Base-by-base conservation (phyloP, 2,329 filamentous ascomycete species). In the Talaromyces islandicus region DNA sequence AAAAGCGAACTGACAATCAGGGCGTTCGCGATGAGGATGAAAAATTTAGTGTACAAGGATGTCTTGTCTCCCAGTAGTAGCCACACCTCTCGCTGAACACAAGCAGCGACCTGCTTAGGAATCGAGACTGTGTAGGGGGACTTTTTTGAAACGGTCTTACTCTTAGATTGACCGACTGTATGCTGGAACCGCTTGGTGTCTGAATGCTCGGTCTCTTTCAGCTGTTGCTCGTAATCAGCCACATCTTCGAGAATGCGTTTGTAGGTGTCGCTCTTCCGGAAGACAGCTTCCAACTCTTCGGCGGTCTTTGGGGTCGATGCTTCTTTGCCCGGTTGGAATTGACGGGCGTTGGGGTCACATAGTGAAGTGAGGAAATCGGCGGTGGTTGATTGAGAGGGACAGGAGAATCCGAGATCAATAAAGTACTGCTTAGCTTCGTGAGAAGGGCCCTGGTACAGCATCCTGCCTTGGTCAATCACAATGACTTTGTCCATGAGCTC, bases 1-100 rank as follows among this genome's bases (percentile, higher is more conserved):
- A 94, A 94, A 19, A 94, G 79, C 2, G 88, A 90, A 1, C 89
- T 88, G 58, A 92, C 87, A 63, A 95, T 90, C 10, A 95, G 80
- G 59, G 75, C 83, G 70, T 90, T 90, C 60, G 87, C 83, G 60
- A 93, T 75, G 67, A 92, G 89, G 70, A 91, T 91, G 73, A 91
- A 89, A 61, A 89, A 81, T 65, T 93, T 94, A 46, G 89, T 93
- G 71, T 86, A 88, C 1, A 94, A 80, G 0, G 89, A 88, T 0
- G 86, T 86, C 62, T 82, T 87, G 73, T 95, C 89, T 43, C 90
- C 90, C 69, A 84, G 83, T 29, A 92, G 83, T 30, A 95, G 82
- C 88, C 89, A 92, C 61, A 91, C 87, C 72, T 94, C 89, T 48
- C 91, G 83, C 65, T 85, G 51, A 69, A 92, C 89, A 11, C 57